These are phyloP conservation scores for Starmera quercuum DNA, from an alignment of 805 yeast genomes.

Conservation along the genomic window DNA sequence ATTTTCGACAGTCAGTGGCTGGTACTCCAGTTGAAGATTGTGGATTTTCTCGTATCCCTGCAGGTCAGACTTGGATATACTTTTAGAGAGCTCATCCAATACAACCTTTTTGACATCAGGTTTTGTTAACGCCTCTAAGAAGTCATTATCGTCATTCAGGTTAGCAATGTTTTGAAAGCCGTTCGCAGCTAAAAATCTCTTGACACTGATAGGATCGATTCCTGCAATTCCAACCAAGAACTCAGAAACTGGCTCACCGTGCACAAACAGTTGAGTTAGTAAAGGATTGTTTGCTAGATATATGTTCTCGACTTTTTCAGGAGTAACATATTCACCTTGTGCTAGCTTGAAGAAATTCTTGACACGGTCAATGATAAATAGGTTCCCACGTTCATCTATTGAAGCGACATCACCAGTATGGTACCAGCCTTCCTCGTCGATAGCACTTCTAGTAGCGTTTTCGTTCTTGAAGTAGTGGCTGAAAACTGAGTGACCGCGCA, in stretches of 20 bases:
- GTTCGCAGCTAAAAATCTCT: conserved; percentile 8
- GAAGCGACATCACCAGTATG: conserved; percentile 60
- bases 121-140: conserved; percentile 11
- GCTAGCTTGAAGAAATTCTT: conserved; percentile 70
- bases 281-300: conserved; percentile 47
- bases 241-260: conserved; percentile 54
- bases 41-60: conserved; percentile 45
- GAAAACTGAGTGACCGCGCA: conserved; percentile 62
- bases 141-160: conserved; percentile 11
- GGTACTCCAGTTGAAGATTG: conserved; percentile 36
- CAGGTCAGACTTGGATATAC: conserved; percentile 26
- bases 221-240: conserved; percentile 58
- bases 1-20: conserved; percentile 46
- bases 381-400: conserved; percentile 43
- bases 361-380: conserved; percentile 63
- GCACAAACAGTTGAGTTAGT: conserved; percentile 47
- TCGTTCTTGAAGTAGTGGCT: conserved; percentile 46
- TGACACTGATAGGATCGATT: conserved; percentile 36
- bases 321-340: conserved; percentile 66
- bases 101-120: conserved; percentile 29
- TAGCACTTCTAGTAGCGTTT: conserved; percentile 43
- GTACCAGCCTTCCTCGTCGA: conserved; percentile 61
- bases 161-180: conserved; percentile 7
- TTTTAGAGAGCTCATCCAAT: conserved; percentile 28
- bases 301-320: conserved; percentile 64